Conservation (phyloP, 768 basidiomycete species). For the Pulveroboletus sp. region DNA sequence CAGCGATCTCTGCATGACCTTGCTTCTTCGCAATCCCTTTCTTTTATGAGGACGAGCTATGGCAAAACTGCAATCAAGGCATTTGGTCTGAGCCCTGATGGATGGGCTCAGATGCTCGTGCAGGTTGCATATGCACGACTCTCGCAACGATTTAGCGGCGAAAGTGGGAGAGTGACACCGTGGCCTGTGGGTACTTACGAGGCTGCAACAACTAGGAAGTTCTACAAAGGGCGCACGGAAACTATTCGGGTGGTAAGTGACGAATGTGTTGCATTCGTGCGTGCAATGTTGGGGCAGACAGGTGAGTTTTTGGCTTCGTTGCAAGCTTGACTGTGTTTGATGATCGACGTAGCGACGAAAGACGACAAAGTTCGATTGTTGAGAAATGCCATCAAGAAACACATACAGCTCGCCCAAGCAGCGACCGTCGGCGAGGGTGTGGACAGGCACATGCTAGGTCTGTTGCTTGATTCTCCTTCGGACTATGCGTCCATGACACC, state of each 20-base stretch:
- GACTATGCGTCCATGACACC: neutral
- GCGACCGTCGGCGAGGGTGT: conserved; percentile 71
- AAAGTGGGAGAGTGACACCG: conserved; percentile 26
- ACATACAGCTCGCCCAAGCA: conserved; percentile 59
- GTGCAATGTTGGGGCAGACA: conserved; percentile 59
- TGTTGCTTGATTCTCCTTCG: conserved; percentile 12
- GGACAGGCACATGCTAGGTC: conserved; percentile 86
- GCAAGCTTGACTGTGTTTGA: neutral
- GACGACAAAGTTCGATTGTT: conserved; percentile 53
- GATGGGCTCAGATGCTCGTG: conserved; percentile 90
- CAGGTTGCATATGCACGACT: conserved; percentile 85
- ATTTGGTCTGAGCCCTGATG: conserved; percentile 88
- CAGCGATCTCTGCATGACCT: conserved; percentile 54
- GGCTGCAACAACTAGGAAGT: conserved; percentile 86
- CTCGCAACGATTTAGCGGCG: conserved; percentile 32
- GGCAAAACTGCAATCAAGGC: conserved; percentile 85
- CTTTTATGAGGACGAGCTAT: conserved; percentile 64
- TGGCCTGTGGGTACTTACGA: conserved; percentile 86
- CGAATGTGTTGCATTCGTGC: conserved; percentile 76
- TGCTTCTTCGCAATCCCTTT: conserved; percentile 58
- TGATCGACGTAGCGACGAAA: conserved; percentile 14
- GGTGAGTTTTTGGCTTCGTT: conserved; percentile 19
- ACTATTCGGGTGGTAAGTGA: conserved; percentile 81
- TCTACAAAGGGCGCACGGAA: conserved; percentile 88
- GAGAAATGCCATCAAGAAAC: conserved; percentile 56